Evolutionary conservation across 2,329 filamentous ascomycete species (phyloP), one percentile per base, ranked within the genome.

Genomic region (Tolypocladium paradoxum): DNA sequence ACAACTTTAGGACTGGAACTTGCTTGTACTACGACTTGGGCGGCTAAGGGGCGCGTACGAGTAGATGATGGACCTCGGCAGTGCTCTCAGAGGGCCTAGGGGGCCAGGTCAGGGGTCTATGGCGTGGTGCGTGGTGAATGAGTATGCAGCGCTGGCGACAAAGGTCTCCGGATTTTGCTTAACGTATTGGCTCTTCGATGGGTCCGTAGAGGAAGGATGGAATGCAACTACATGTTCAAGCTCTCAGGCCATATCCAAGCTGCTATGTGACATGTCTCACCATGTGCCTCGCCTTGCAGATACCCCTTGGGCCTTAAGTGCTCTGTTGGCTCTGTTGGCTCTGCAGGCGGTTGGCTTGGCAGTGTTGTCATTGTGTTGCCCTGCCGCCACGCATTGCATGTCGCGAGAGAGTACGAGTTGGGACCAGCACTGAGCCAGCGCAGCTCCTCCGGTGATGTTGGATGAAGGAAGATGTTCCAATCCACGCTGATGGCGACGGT

Each of bases 21-120:
- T 91, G 88, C 66, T 78, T 96, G 50, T 89, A 92, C 65, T 96
- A 96, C 68, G 90, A 96, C 69, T 70, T 96, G 45, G 74, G 73
- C 33, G 69, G 66, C n/a, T 76, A 61, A 57, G 33, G 33, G 18
- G 50, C 9, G 6, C 18, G 24, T 4, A 20, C 6, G 37, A 7
- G 16, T 40, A 24, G 24, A 24, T 12, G 34, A n/a, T 20, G 18
- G 27, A 33, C 27, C 18, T 31, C 4, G 43, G n/a, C 27, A 6
- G 27, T 20, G 18, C 24, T n/a, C 43, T 4, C 27, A 47, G 27
- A 18, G 20, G 18, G 27, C 4, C 2, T 4, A 20, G n/a, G 8
- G 43, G 7, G 3, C 27, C 43, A 47, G 5, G 18, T 20, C 43
- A 31, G 9, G 18, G 27, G 29, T 14, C 11, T 18, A 5, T n/a